Evolutionary conservation across 2,329 filamentous ascomycete species (phyloP), one percentile per base, ranked within the genome.

Genomic region (Trichoderma pleuroti): DNA sequence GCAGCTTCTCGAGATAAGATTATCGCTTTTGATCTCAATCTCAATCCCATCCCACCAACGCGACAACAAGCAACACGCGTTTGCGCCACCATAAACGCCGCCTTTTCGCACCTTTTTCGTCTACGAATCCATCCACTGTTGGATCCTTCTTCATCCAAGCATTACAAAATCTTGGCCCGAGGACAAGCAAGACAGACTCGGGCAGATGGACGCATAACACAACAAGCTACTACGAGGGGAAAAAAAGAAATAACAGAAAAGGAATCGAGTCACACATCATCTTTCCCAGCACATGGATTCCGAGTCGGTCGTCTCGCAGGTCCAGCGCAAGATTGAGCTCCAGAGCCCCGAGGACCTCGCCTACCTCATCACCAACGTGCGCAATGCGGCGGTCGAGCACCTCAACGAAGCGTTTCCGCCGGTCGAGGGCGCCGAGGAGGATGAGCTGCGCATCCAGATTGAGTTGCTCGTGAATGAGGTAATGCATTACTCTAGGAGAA

Each of bases 311-410:
- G 75, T 79, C 70, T 76, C 80, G 10, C 78, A 82, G 46, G 80
- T 80, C 74, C 89, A 93, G 80, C 90, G 92, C 79, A 91, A 90
- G 82, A 92, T 95, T 79, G 92, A 94, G 82, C 88, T 95, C 65
- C 92, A 94, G 82, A 86, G 87, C n/a, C 87, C 89, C 54, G 88
- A 91, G 62, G 92, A 95, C 81, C 85, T 94, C 39, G 82, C 86
- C 70, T 92, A 90, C 80, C 86, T 95, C 32, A 86, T 92, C 75
- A 82, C 86, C 74, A 92, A 92, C 77, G 88, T 93, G 73, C 89
- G 90, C 77, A 86, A 86, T 79, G 89, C 90, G 70, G 92, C 92
- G 12, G 85, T 86, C 57, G 86, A 88, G 75, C 91, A 89, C 78
- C 86, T 95, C 71, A 85, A 90, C 79, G 85, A 87, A 75, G 88